Base-by-base conservation (phyloP, 768 basidiomycete genomes). In the Melanogaster broomeanus region DNA sequence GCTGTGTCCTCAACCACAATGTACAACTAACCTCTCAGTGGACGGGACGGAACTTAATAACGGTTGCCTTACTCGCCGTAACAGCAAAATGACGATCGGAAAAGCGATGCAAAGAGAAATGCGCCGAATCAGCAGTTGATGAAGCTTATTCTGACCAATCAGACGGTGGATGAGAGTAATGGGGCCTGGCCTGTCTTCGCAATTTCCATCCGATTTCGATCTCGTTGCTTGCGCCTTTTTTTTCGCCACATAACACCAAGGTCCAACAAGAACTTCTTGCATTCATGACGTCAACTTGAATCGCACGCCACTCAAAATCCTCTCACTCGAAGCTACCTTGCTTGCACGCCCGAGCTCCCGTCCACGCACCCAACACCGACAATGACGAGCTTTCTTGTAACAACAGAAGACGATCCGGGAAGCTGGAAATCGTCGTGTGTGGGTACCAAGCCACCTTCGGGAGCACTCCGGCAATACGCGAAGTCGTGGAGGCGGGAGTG, bases 201-300 rank as follows among this genome's bases (percentile, higher is more conserved):
- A 6, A 94, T 91, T n/a, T 68, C 94, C 94, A 0, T 80, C 80
- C 48, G 95, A 95, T 73, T 74, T 97, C 28, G 90, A 95, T 66
- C 95, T 93, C 60, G 90, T 93, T 63, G 83, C 90, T 82, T 83
- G n/a, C 89, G 1, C 88, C 90, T 3, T 92, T 22, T 25, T 4
- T 35, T 37, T 13, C 11, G 10, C 22, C 30, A 28, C 22, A 24
- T 50, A 93, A 85, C 77, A n/a, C n/a, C n/a, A n/a, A n/a, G n/a
- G n/a, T 96, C 1, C 92, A 94, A 73, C 90, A 95, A 76, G 90
- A 94, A 54, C 80, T 96, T 16, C 83, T 95, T 16, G 76, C 84
- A 0, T 84, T 6, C 91, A 1, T 80, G 88, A 24, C 79, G 84
- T 18, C 82, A 93, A 56, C 69, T 96, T 31, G 88, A 93, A 38